Evolutionary conservation across 441 rosid genomes (phyloP).

Genomic region (Erodium trifolium): DNA sequence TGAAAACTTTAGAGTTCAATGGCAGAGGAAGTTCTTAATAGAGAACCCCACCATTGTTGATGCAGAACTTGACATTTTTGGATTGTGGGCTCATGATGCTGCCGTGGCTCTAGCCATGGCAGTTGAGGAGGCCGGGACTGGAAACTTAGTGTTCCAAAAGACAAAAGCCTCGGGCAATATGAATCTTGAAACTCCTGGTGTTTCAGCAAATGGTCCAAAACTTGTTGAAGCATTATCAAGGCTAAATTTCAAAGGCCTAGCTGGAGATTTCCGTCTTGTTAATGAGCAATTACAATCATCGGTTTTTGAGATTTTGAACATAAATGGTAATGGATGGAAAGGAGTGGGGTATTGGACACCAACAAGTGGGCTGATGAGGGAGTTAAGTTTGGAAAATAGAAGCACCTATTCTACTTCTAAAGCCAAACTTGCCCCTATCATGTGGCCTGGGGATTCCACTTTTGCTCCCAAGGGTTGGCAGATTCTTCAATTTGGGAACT

Average conservation of each 20-base stretch:
- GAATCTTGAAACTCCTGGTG: conserved; percentile 34
- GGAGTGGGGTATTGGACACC: conserved; percentile 46
- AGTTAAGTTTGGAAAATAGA: conserved; percentile 9
- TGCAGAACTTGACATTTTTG: conserved; percentile 22
- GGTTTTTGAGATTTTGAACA: conserved; percentile 35
- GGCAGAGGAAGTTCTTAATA: conserved; percentile 28
- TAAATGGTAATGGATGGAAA: conserved; percentile 26
- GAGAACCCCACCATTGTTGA: conserved; percentile 22
- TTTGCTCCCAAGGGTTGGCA: conserved; percentile 49
- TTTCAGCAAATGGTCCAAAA: conserved; percentile 35
- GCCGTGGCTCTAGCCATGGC: conserved; percentile 44
- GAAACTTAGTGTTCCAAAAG: conserved; percentile 18
- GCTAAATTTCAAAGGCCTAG: conserved; percentile 35
- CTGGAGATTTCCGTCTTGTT: conserved; percentile 34
- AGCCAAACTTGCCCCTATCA: conserved; percentile 28
- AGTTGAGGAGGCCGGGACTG: conserved; percentile 35
- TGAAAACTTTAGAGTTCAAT: conserved; percentile 23
- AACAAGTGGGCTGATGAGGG: conserved; percentile 27
- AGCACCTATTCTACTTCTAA: conserved; percentile 26
- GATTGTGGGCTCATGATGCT: conserved; percentile 26
- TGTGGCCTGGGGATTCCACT: conserved; percentile 54
- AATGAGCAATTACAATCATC: conserved; percentile 32
- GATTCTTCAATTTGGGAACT: conserved; percentile 36
- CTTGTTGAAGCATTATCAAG: conserved; percentile 26
- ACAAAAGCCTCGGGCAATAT: conserved; percentile 9